Conservation (phyloP, 257 asterid genomes). For the Solanum etuberosum region DNA sequence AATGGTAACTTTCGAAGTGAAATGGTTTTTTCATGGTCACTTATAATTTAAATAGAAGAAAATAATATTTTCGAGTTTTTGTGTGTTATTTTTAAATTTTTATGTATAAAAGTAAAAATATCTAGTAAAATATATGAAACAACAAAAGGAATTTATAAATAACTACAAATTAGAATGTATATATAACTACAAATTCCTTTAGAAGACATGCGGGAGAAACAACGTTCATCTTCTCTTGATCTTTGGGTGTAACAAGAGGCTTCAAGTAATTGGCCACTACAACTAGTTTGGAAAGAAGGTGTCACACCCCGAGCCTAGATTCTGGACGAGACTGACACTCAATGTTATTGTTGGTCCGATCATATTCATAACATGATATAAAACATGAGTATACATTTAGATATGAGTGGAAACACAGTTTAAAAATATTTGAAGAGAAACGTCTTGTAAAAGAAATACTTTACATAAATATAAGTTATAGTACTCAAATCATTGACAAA, state of each 20-base stretch:
- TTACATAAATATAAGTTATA: neutral
- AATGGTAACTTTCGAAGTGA: neutral
- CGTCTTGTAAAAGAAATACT: neutral
- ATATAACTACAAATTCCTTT: neutral
- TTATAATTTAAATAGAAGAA: too few relatives aligned
- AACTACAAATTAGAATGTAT: neutral
- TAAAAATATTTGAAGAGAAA: neutral
- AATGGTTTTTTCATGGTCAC: neutral
- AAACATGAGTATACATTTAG: neutral
- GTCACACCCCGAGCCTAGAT: neutral
- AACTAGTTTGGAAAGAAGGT: neutral
- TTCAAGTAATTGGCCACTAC: neutral
- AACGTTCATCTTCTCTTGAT: neutral
- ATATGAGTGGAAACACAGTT: neutral
- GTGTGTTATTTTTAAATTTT: neutral
- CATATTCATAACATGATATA: neutral
- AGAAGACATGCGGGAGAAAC: neutral
- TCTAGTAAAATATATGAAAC: neutral
- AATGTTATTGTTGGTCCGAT: neutral
- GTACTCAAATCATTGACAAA: neutral
- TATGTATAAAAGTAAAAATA: neutral
- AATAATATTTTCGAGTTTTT: neutral
- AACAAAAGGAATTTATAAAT: neutral
- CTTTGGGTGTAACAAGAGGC: neutral
- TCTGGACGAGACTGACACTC: neutral